Evolutionary conservation across 352 stramenopile genomes (phyloP), one percentile per base, ranked within the genome.

Genomic region (Phytopythium aichiense): DNA sequence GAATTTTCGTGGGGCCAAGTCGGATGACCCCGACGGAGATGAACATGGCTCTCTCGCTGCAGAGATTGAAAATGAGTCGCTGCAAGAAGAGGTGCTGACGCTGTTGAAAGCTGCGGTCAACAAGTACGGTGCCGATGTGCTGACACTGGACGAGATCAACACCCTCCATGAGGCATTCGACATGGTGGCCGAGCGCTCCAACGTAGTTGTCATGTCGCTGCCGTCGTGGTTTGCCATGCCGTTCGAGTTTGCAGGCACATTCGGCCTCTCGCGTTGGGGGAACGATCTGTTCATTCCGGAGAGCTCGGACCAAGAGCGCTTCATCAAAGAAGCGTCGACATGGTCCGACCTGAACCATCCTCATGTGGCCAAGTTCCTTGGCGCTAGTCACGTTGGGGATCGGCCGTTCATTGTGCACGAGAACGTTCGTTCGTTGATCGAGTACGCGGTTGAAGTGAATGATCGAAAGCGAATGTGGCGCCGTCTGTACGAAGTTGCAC

Each of bases 171-270:
- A 15, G 16, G 50, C 50, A 30, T 56, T 56, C 28, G 22, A 35
- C 18, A 5, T 56, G 4, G 50, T 56, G 25, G 35, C 25, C 30
- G 50, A 56, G 50, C 30, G 13, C 50, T 28, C 50, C 13, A 56
- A 56, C 30, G 8, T 56, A 13, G 50, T 40, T 1, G 35, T 56
- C 50, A 42, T 56, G 50, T 42, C 50, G 50, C 50, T 56, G 5
- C 50, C 50, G 31, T 28, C 50, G 31, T 56, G 50, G 50, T 42
- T 22, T 2, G 30, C 23, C 15, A 43, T 25, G 50, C 50, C 50
- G 50, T 58, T 58, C 53, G 31, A 58, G n/a, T 58, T 58, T 45
- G 37, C 20, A 15, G 53, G 53, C n/a, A 58, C 16, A 6, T 42
- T n/a, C n/a, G 37, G 53, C 12, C 35, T 58, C 6, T 31, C 33